Evolutionary conservation across 176 grass and related monocot species (phyloP).

Genomic region (Thalia dealbata): DNA sequence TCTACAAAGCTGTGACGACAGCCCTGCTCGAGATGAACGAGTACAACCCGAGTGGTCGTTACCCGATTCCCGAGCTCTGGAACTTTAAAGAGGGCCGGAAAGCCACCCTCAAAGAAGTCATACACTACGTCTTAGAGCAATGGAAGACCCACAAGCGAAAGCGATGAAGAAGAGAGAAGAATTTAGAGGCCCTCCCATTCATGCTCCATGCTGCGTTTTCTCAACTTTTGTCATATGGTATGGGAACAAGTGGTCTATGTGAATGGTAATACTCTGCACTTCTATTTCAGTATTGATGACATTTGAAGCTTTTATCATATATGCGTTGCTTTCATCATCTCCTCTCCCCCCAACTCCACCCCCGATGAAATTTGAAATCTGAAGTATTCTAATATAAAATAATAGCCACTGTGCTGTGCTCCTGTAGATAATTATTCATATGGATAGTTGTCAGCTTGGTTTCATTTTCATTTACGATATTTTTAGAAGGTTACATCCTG

Average conservation of each 20-base stretch:
- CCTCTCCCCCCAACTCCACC: too few species aligned
- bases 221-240: too few species aligned
- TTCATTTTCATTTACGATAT: background rate
- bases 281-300: too few species aligned
- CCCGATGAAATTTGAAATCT: background rate
- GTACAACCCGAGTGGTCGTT: slow-evolving; percentile 20
- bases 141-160: slow-evolving; percentile 25
- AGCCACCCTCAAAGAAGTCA: slow-evolving; percentile 27
- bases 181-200: too few species aligned
- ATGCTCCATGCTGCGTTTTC: too few species aligned
- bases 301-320: too few species aligned
- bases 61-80: slow-evolving; percentile 43
- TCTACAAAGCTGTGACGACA: slow-evolving; percentile 35
- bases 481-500: too few species aligned
- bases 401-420: background rate
- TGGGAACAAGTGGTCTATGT: too few species aligned
- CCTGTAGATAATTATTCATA: too few species aligned
- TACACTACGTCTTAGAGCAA: slow-evolving; percentile 24
- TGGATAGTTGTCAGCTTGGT: background rate
- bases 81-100: slow-evolving; percentile 35
- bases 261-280: too few species aligned
- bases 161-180: slow-evolving; percentile 9
- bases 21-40: slow-evolving; percentile 40
- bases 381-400: background rate
- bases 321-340: too few species aligned